These are phyloP conservation scores for Wickerhamiella slavikovae DNA, from an alignment of 805 yeast genomes.

Conservation along the genomic window DNA sequence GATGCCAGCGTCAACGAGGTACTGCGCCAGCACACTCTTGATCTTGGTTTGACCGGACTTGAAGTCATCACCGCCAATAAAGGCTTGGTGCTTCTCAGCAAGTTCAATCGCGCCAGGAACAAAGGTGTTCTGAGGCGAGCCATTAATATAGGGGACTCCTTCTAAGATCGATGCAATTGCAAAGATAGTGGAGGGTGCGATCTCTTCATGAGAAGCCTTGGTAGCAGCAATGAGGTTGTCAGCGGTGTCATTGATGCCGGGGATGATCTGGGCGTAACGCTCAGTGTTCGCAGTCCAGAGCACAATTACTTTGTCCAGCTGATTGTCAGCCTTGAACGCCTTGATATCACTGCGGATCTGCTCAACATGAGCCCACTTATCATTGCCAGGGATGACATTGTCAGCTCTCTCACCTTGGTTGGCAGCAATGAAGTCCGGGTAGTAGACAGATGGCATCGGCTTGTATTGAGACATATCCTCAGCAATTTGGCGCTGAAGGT, in stretches of 20 bases:
- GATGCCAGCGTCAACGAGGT: slow-evolving; percentile 91
- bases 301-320: slow-evolving; percentile 70
- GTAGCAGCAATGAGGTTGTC: slow-evolving; percentile 57
- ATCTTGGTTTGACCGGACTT: slow-evolving; percentile 91
- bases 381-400: slow-evolving; percentile 49
- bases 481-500: slow-evolving; percentile 56
- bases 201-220: slow-evolving; percentile 60
- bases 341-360: slow-evolving; percentile 65
- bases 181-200: slow-evolving; percentile 82
- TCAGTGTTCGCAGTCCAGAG: slow-evolving; percentile 97
- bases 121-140: slow-evolving; percentile 94
- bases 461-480: slow-evolving; percentile 36
- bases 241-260: slow-evolving; percentile 74
- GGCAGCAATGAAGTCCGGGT: slow-evolving; percentile 92
- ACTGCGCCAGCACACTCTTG: slow-evolving; percentile 92
- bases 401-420: slow-evolving; percentile 86
- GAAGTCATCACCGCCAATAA: slow-evolving; percentile 94
- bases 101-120: slow-evolving; percentile 87
- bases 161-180: slow-evolving; percentile 88
- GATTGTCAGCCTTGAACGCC: slow-evolving; percentile 50
- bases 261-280: slow-evolving; percentile 58
- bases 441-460: slow-evolving; percentile 75
- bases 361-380: slow-evolving; percentile 83
- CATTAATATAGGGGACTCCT: slow-evolving; percentile 76
- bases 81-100: slow-evolving; percentile 54